These are phyloP conservation scores for Reutealis trisperma DNA, from an alignment of 345 rosid genomes.

Conservation along the genomic window DNA sequence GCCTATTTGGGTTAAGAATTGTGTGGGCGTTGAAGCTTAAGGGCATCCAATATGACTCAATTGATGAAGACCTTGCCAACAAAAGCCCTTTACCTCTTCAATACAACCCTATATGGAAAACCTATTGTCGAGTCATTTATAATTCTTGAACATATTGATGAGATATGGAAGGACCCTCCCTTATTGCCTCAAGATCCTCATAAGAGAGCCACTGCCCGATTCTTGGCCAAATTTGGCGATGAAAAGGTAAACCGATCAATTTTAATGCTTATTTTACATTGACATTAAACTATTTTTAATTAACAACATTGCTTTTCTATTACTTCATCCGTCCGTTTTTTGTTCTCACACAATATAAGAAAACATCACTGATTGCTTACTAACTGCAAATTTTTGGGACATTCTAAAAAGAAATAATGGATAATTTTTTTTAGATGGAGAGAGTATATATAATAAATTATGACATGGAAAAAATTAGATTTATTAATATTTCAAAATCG, in stretches of 20 bases:
- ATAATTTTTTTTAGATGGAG: too few species aligned
- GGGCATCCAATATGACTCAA: slow-evolving; percentile 26
- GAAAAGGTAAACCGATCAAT: slow-evolving; percentile 26
- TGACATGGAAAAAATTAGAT: too few species aligned
- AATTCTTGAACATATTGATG: slow-evolving; percentile 42
- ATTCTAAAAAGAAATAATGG: too few species aligned
- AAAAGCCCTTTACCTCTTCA: slow-evolving; percentile 33
- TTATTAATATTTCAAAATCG: too few species aligned
- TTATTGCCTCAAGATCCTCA: slow-evolving; percentile 32
- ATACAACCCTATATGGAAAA: slow-evolving; percentile 35
- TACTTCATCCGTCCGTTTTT: too few species aligned
- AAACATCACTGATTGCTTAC: too few species aligned
- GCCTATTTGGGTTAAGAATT: slow-evolving; percentile 25
- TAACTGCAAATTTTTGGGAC: too few species aligned
- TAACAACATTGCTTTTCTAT: too few species aligned
- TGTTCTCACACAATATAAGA: too few species aligned
- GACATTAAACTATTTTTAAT: too few species aligned
- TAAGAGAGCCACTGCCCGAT: slow-evolving; percentile 30
- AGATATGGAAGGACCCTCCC: slow-evolving; percentile 37
- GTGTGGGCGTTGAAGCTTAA: slow-evolving; percentile 41
- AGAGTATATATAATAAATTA: too few species aligned
- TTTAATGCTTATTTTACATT: too few species aligned
- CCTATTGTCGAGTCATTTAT: slow-evolving; percentile 34
- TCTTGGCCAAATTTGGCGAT: slow-evolving; percentile 37
- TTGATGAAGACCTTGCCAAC: slow-evolving; percentile 38